Conservation (phyloP, 257 asterid genomes). For the Solanum paucissectum region DNA sequence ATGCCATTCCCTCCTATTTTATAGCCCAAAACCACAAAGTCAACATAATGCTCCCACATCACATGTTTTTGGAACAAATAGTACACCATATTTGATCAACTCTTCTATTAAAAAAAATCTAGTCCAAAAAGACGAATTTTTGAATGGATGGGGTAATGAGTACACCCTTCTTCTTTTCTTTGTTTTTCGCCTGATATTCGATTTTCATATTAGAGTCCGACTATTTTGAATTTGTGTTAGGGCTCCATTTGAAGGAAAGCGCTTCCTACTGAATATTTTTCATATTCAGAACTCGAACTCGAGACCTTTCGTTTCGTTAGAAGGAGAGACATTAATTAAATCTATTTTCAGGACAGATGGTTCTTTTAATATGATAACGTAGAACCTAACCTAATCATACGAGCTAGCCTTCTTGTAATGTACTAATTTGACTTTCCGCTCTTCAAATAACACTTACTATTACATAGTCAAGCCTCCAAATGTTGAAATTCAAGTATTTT, state of each 20-base stretch:
- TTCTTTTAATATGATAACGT: neutral
- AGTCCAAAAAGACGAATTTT: neutral
- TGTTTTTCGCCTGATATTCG: too few relatives aligned
- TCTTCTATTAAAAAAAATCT: neutral
- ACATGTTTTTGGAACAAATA: neutral
- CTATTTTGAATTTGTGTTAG: fast-evolving
- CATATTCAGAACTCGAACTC: too few relatives aligned
- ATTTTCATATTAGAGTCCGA: fast-evolving
- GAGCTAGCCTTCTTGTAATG: neutral
- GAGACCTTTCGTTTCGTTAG: neutral
- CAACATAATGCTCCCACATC: neutral
- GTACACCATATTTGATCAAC: neutral
- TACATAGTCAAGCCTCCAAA: neutral
- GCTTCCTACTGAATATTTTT: too few relatives aligned
- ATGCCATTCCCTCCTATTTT: neutral
- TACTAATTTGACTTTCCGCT: neutral
- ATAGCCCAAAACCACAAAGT: neutral
- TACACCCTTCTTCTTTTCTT: neutral
- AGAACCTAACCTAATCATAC: neutral
- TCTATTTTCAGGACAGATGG: neutral
- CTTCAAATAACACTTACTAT: neutral
- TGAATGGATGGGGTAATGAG: neutral
- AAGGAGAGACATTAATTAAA: neutral
- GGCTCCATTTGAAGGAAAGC: fast-evolving
- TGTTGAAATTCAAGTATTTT: neutral